Evolutionary conservation across 169 alveolate genomes (phyloP).

Genomic region (Plasmodium vivax): DNA sequence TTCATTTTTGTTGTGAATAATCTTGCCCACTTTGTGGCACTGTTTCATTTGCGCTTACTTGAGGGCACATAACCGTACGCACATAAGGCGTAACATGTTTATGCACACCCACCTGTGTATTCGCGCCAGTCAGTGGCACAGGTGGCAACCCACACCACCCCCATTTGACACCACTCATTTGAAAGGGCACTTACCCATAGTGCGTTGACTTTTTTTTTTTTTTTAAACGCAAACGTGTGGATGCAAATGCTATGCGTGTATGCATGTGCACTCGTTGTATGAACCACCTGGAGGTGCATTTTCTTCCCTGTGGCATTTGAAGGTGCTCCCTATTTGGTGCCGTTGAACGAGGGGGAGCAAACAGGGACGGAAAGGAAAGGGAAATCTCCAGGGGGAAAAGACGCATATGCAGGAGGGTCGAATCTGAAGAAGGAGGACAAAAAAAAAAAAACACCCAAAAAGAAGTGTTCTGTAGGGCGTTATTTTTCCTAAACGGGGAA

Average conservation of each 20-base stretch:
- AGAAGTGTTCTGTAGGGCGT: background rate
- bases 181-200: background rate
- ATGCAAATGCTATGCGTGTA: background rate
- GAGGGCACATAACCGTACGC: background rate
- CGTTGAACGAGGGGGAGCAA: background rate
- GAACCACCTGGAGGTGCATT: background rate
- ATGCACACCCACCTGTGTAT: background rate
- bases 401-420: background rate
- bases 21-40: background rate
- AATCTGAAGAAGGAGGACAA: background rate
- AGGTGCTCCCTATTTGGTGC: background rate
- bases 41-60: background rate
- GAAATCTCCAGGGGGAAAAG: background rate
- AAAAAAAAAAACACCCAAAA: background rate
- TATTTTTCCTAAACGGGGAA: background rate
- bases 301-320: background rate
- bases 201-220: background rate
- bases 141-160: background rate
- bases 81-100: background rate
- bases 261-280: background rate
- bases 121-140: background rate
- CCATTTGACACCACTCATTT: background rate
- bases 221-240: background rate
- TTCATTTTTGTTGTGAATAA: background rate
- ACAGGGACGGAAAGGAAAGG: background rate